Percentiles rank a stretch among this genome's conserved stretches.
These are phyloP conservation scores for Flaveria robusta DNA, from an alignment of 129 eudicot genomes.

Conservation along the genomic window DNA sequence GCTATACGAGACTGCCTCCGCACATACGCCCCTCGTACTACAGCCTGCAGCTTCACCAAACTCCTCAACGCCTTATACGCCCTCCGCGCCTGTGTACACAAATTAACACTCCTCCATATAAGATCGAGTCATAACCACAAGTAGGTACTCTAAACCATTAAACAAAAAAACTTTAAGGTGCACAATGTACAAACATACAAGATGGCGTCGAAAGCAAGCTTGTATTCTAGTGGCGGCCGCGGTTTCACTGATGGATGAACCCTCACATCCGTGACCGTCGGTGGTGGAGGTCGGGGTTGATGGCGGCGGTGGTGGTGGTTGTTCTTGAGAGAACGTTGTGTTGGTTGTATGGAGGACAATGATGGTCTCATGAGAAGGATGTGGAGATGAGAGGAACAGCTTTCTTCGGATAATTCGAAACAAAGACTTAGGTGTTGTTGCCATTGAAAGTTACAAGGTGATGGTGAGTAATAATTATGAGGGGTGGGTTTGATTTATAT, in stretches of 20 bases:
- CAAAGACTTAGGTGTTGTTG: slow-evolving; percentile 36
- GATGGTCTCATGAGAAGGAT: slow-evolving; percentile 27
- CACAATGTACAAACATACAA: slow-evolving; percentile 40
- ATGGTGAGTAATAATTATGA: not conserved
- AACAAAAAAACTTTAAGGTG: not conserved
- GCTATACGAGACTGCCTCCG: slow-evolving; percentile 83
- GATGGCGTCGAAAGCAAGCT: slow-evolving; percentile 69
- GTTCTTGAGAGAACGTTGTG: slow-evolving; percentile 43
- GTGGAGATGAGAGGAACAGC: slow-evolving; percentile 39
- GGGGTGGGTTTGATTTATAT: not conserved
- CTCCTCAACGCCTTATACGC: slow-evolving; percentile 69
- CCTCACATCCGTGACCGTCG: slow-evolving; percentile 17
- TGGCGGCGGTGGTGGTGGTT: slow-evolving; percentile 21
- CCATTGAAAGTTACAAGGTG: slow-evolving; percentile 23
- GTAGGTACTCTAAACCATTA: not conserved
- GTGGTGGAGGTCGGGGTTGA: not conserved
- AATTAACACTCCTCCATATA: not conserved
- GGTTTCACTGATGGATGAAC: slow-evolving; percentile 33
- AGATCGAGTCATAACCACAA: not conserved
- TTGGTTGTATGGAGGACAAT: slow-evolving; percentile 53
- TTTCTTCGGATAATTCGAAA: slow-evolving; percentile 41
- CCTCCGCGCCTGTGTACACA: slow-evolving; percentile 54
- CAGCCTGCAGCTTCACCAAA: slow-evolving; percentile 73
- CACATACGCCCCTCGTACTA: slow-evolving; percentile 73
- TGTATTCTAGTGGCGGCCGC: slow-evolving; percentile 65